phyloP scores from a whole-genome alignment of 1,284 basidiomycete genomes.

The Ceratobasidium theobromae region DNA sequence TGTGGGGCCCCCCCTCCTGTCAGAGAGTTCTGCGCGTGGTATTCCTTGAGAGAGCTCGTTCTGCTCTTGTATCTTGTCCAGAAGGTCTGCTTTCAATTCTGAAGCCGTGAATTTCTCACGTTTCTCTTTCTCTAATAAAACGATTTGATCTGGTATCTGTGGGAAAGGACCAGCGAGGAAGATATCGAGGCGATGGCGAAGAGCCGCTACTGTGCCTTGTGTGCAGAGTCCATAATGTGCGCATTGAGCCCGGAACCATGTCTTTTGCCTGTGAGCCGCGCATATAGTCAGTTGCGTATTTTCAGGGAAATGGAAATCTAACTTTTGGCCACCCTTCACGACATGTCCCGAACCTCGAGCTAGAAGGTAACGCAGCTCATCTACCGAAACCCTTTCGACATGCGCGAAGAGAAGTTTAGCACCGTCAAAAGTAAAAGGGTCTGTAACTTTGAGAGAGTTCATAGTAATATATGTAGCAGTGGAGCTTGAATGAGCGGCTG shows the following conservation, averaged over 20 bases:
- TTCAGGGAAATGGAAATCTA: not conserved
- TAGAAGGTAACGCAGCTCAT: not conserved
- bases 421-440: not conserved
- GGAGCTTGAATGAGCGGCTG: not conserved
- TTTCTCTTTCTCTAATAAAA: not conserved
- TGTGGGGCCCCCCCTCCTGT: not conserved
- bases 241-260: slow-evolving; percentile 25
- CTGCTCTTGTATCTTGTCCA: too few species aligned
- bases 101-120: not conserved
- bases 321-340: not conserved
- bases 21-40: too few species aligned
- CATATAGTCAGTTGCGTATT: slow-evolving; percentile 1
- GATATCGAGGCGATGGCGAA: not conserved
- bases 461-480: not conserved
- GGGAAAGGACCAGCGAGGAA: not conserved
- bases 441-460: not conserved
- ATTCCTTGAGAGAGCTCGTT: too few species aligned
- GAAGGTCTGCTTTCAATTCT: too few species aligned
- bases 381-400: not conserved
- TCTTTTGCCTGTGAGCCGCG: not conserved
- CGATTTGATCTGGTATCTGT: not conserved
- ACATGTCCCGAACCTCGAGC: not conserved
- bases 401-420: not conserved
- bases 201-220: not conserved
- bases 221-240: slow-evolving; percentile 23